Percentiles rank a stretch among this genome's conserved stretches.
phyloP scores from a whole-genome alignment of 1,284 basidiomycete species.

The Puccinia novopanici region DNA sequence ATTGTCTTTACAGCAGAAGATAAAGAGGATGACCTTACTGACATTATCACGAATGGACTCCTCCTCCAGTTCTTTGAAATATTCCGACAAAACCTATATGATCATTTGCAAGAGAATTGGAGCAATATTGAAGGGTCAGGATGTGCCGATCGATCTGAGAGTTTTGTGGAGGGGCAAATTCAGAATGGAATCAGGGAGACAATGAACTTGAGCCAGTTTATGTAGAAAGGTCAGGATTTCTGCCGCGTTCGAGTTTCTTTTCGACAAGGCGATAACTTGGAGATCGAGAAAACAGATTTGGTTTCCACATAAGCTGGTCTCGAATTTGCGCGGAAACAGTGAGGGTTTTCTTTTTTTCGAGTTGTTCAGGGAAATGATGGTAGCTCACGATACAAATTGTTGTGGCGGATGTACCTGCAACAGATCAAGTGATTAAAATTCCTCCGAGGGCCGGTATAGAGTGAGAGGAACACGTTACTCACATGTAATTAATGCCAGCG shows the following conservation, averaged over 20 bases:
- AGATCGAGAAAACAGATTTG: background rate
- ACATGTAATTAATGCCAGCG: conserved; percentile 55
- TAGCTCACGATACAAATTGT: conserved; percentile 38
- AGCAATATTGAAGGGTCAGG: background rate
- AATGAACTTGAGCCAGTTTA: conserved; percentile 68
- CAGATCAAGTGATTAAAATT: background rate
- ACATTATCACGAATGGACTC: conserved; percentile 94
- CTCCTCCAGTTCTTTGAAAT: conserved; percentile 99
- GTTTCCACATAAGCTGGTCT: conserved; percentile 28
- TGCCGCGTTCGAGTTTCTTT: conserved; percentile 91
- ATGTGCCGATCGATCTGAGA: background rate
- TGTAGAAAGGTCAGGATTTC: conserved; percentile 97
- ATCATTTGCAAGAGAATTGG: background rate
- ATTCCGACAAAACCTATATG: conserved; percentile 80
- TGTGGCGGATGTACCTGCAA: conserved; percentile 39
- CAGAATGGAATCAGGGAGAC: background rate
- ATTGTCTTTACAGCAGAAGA: background rate
- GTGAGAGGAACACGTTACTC: background rate
- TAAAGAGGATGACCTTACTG: background rate
- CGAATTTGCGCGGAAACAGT: background rate
- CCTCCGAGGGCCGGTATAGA: background rate
- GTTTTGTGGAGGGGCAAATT: background rate
- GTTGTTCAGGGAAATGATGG: background rate
- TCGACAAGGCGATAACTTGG: conserved; percentile 88
- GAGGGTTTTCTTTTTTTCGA: background rate